Conservation (phyloP, 2,329 filamentous ascomycete genomes). For the Aspergillus aculeatus region DNA sequence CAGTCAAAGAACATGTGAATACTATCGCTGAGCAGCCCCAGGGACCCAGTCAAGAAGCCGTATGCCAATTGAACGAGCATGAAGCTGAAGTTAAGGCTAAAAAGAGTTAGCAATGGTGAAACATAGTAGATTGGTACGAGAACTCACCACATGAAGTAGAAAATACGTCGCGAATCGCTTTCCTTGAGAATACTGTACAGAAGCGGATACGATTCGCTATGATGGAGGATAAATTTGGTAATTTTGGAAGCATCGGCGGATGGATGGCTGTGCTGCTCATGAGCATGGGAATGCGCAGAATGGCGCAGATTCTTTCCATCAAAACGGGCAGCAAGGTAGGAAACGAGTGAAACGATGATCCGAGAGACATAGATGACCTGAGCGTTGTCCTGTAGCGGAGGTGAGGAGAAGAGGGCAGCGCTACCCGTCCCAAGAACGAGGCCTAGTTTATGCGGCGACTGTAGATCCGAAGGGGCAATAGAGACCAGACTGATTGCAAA, state of each 20-base stretch:
- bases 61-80: constrained; percentile 96
- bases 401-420: constrained; percentile 31
- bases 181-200: constrained; percentile 83
- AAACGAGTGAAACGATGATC: constrained; percentile 26
- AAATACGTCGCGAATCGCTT: constrained; percentile 89
- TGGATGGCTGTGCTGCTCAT: constrained; percentile 37
- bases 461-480: constrained; percentile 25
- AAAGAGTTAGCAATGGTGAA: constrained; percentile 18
- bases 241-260: constrained; percentile 60
- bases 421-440: constrained; percentile 27
- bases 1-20: constrained; percentile 99
- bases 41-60: constrained; percentile 86
- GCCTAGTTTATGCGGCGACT: constrained; percentile 33
- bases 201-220: constrained; percentile 70
- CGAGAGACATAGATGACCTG: constrained; percentile 29
- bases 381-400: constrained; percentile 28
- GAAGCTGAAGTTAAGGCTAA: constrained; percentile 85
- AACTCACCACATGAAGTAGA: constrained; percentile 89
- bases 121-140: background rate
- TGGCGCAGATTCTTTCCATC: constrained; percentile 32
- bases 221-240: constrained; percentile 70
- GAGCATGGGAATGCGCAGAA: constrained; percentile 32
- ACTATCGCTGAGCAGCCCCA: constrained; percentile 93
- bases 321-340: constrained; percentile 33
- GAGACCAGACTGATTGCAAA: constrained; percentile 31